Conservation (phyloP, 192 early-diverging fungal species). For the Kappamyces sp. region DNA sequence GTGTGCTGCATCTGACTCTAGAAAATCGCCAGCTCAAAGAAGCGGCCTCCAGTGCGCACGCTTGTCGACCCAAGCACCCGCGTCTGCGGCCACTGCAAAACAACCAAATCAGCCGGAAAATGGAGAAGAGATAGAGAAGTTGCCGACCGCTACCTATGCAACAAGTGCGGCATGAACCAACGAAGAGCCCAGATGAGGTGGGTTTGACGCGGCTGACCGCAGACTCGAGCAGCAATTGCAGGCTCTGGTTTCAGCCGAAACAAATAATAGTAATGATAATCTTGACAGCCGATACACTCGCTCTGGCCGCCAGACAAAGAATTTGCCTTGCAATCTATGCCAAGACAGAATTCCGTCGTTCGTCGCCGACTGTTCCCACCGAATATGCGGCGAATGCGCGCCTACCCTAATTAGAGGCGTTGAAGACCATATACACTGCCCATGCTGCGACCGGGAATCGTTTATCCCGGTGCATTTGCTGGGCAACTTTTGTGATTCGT, state of each 20-base stretch:
- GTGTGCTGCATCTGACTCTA: no score
- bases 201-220: neutral
- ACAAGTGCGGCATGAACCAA: constrained; percentile 15
- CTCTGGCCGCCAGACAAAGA: neutral
- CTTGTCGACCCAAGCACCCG: neutral
- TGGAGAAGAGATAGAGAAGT: constrained; percentile 4
- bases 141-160: constrained; percentile 6
- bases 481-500: no score
- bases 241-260: no score
- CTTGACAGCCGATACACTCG: neutral
- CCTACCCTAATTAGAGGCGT: neutral
- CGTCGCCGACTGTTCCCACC: neutral
- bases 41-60: neutral
- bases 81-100: neutral
- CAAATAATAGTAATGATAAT: neutral
- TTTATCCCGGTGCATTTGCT: no score
- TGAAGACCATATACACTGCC: no score
- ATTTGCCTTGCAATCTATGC: neutral
- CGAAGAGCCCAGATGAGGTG: constrained; percentile 8
- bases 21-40: no score
- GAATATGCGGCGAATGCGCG: constrained; percentile 4
- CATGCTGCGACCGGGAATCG: no score
- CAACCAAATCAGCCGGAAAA: constrained; percentile 10
- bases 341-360: neutral
- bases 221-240: constrained; percentile 1